A percentile compares a stretch with the other conserved stretches of the same genome.
phyloP scores from a whole-genome alignment of 495 filamentous ascomycete species.

The Cairneyella variabilis region DNA sequence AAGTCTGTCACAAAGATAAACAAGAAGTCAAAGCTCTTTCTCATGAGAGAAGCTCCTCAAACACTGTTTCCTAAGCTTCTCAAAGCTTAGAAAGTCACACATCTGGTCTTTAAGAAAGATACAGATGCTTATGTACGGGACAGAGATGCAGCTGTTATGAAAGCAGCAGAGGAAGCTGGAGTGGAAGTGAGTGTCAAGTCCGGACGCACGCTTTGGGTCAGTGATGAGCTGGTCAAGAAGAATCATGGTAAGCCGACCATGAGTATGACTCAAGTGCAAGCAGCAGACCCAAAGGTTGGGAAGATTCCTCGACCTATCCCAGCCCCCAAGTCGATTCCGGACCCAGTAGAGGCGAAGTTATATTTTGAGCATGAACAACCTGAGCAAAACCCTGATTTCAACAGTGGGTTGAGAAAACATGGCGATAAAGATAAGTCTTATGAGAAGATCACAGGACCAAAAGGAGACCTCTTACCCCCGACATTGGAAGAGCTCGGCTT shows the following conservation, averaged over 20 bases:
- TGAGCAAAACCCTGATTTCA: constrained; percentile 46
- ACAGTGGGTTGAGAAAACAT: constrained; percentile 34
- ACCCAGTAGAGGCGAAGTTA: constrained; percentile 55
- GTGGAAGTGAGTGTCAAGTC: constrained; percentile 56
- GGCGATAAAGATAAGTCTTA: constrained; percentile 52
- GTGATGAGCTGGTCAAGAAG: constrained; percentile 58
- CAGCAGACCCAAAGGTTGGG: constrained; percentile 43
- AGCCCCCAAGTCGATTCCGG: constrained; percentile 49
- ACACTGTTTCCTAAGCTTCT: constrained; percentile 64
- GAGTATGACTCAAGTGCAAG: constrained; percentile 59
- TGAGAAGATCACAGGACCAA: constrained; percentile 52
- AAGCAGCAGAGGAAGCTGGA: constrained; percentile 54
- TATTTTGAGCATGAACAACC: constrained; percentile 49
- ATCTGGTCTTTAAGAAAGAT: constrained; percentile 72
- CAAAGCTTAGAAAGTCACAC: constrained; percentile 62
- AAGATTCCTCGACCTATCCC: constrained; percentile 51
- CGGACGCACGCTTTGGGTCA: constrained; percentile 64
- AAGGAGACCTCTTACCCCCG: constrained; percentile 56
- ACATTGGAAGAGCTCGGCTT: constrained; percentile 62
- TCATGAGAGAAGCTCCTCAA: constrained; percentile 64
- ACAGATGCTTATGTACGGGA: constrained; percentile 64
- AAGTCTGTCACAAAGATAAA: constrained; percentile 57
- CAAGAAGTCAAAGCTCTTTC: constrained; percentile 58
- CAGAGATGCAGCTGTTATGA: constrained; percentile 50
- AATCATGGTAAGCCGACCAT: constrained; percentile 65